A percentile compares a stretch with the other conserved stretches of the same genome.
These are phyloP conservation scores for Rubroshorea leprosula DNA, from an alignment of 345 rosid species.

Conservation along the genomic window DNA sequence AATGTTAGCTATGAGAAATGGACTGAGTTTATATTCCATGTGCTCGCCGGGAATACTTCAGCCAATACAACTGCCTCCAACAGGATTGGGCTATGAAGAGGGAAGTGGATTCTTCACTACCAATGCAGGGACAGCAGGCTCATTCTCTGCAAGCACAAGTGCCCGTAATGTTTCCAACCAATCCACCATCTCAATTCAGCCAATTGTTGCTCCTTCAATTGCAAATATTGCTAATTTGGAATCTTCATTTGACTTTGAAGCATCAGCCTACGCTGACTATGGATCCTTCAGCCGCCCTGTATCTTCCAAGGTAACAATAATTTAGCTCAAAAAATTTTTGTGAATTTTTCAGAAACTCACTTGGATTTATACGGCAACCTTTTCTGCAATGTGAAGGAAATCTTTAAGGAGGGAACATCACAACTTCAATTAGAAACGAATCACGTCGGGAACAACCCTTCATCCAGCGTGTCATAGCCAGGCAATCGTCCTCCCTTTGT, in stretches of 20 bases:
- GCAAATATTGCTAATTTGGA: conserved; percentile 24
- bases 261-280: conserved; percentile 27
- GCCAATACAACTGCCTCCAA: conserved; percentile 32
- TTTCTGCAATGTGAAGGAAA: conserved; percentile 30
- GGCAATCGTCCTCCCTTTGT: conserved; percentile 7
- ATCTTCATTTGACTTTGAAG: conserved; percentile 33
- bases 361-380: conserved; percentile 4
- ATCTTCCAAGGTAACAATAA: conserved; percentile 36
- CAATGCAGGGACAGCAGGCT: conserved; percentile 19
- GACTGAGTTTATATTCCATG: conserved; percentile 45
- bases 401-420: conserved; percentile 28
- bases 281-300: conserved; percentile 30
- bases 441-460: conserved; percentile 27
- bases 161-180: conserved; percentile 24
- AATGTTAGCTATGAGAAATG: conserved; percentile 62
- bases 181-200: conserved; percentile 26
- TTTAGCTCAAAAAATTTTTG: not conserved
- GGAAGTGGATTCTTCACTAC: conserved; percentile 29
- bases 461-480: conserved; percentile 35
- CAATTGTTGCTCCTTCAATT: conserved; percentile 22
- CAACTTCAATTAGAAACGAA: conserved; percentile 27
- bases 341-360: conserved; percentile 1
- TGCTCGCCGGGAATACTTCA: conserved; percentile 45
- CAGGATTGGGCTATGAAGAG: conserved; percentile 36
- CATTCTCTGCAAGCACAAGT: conserved; percentile 28